Conservation (phyloP, 1,139 yeast species). For the Lodderomyces parapsilosis region DNA sequence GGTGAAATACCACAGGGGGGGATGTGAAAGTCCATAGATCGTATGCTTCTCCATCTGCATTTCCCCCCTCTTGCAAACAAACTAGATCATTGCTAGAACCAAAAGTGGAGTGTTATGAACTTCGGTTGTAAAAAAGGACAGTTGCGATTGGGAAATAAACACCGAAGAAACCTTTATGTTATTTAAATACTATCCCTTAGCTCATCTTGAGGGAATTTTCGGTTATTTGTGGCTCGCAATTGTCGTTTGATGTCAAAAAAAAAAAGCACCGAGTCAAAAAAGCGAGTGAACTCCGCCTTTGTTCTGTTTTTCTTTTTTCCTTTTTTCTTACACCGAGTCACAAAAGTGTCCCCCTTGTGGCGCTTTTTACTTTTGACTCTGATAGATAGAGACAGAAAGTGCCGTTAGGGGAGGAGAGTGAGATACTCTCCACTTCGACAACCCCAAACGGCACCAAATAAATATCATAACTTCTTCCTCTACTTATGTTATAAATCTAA, state of each 20-base stretch:
- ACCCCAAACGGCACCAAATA: background rate
- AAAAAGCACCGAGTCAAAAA: background rate
- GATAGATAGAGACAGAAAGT: background rate
- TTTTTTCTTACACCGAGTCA: constrained; percentile 1
- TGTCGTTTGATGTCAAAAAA: background rate
- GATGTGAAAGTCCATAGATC: too few species aligned
- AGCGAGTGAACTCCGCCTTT: background rate
- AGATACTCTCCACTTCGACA: background rate
- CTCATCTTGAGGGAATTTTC: background rate
- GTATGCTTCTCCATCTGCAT: too few species aligned
- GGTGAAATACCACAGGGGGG: background rate
- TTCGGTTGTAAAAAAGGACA: background rate
- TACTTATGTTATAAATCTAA: background rate
- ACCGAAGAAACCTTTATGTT: too few species aligned
- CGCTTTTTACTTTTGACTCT: background rate
- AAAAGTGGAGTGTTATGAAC: background rate
- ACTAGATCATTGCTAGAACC: too few species aligned
- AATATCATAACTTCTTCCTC: background rate
- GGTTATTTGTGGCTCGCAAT: background rate
- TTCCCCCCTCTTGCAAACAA: too few species aligned
- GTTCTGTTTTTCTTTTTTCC: background rate
- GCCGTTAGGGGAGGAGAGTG: background rate
- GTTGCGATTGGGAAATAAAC: too few species aligned
- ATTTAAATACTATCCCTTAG: background rate
- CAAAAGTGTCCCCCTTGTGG: background rate